Percentiles rank a stretch among this genome's conserved stretches.
phyloP scores from a whole-genome alignment of 352 stramenopile genomes.

The Globisporangium cystogenes region DNA sequence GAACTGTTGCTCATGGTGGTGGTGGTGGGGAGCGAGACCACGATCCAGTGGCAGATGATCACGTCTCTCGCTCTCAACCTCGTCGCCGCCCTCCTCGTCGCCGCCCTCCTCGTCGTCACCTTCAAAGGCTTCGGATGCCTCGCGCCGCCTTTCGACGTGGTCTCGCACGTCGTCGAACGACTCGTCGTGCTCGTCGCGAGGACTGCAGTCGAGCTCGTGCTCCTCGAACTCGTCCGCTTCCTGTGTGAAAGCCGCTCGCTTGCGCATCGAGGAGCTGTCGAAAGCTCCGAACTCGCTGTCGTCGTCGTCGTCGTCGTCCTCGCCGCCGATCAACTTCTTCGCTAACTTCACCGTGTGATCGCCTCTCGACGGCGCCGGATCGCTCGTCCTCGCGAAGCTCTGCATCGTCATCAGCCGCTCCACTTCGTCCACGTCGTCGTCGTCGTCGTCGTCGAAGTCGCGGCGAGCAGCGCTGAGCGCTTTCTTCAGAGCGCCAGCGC shows the following conservation, averaged over 20 bases:
- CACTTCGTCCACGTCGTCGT: slow-evolving; percentile 15
- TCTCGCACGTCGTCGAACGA: slow-evolving; percentile 4
- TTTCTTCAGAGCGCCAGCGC: slow-evolving; percentile 9
- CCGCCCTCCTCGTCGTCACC: slow-evolving; percentile 2
- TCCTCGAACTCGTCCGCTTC: slow-evolving; percentile 7
- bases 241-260: background rate
- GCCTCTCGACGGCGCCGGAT: background rate
- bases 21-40: background rate
- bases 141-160: background rate
- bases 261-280: background rate
- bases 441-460: slow-evolving; percentile 16
- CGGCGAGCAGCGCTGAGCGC: background rate
- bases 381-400: background rate
- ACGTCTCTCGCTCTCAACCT: background rate
- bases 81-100: background rate
- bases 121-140: background rate
- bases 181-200: slow-evolving; percentile 11
- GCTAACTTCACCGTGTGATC: background rate
- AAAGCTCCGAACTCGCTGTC: background rate
- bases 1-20: background rate
- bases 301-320: background rate
- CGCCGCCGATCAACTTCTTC: background rate
- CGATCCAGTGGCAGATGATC: background rate
- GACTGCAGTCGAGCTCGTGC: slow-evolving; percentile 4
- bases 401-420: slow-evolving; percentile 8